Percentiles rank a stretch among this genome's conserved stretches.
These are phyloP conservation scores for Penicillium malachiteum DNA, from an alignment of 495 filamentous ascomycete species.

Conservation along the genomic window DNA sequence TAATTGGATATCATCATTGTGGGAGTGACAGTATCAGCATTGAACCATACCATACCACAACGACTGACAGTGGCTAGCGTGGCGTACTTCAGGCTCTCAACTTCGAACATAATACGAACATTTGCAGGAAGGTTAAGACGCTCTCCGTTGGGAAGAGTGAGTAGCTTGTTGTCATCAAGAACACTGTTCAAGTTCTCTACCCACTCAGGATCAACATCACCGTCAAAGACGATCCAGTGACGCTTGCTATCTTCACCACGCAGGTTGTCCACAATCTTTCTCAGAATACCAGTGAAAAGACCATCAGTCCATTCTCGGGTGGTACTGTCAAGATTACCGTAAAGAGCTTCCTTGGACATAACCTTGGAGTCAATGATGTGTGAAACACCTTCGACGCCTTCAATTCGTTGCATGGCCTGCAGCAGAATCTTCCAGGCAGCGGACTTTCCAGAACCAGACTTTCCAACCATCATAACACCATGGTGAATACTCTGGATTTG, in stretches of 20 bases:
- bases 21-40: slow-evolving; percentile 90
- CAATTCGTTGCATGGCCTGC: slow-evolving; percentile 84
- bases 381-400: slow-evolving; percentile 88
- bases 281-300: slow-evolving; percentile 93
- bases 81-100: slow-evolving; percentile 97
- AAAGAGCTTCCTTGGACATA: slow-evolving; percentile 97
- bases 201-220: slow-evolving; percentile 98
- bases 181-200: slow-evolving; percentile 99
- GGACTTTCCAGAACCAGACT: slow-evolving; percentile 93
- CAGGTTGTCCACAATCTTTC: slow-evolving; percentile 98
- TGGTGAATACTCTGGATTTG: slow-evolving; percentile 98
- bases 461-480: slow-evolving; percentile 99
- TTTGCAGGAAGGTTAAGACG: slow-evolving; percentile 91
- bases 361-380: slow-evolving; percentile 99
- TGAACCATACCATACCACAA: slow-evolving; percentile 99
- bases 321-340: slow-evolving; percentile 92
- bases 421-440: slow-evolving; percentile 92
- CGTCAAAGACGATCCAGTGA: slow-evolving; percentile 99
- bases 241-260: slow-evolving; percentile 94
- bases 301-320: slow-evolving; percentile 99
- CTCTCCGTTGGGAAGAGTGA: slow-evolving; percentile 96
- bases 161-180: slow-evolving; percentile 95
- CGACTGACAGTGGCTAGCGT: slow-evolving; percentile 96
- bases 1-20: slow-evolving; percentile 93
- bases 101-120: slow-evolving; percentile 99